Evolutionary conservation across 1,284 basidiomycete species (phyloP).

Genomic region (Ceratobasidium sp.): DNA sequence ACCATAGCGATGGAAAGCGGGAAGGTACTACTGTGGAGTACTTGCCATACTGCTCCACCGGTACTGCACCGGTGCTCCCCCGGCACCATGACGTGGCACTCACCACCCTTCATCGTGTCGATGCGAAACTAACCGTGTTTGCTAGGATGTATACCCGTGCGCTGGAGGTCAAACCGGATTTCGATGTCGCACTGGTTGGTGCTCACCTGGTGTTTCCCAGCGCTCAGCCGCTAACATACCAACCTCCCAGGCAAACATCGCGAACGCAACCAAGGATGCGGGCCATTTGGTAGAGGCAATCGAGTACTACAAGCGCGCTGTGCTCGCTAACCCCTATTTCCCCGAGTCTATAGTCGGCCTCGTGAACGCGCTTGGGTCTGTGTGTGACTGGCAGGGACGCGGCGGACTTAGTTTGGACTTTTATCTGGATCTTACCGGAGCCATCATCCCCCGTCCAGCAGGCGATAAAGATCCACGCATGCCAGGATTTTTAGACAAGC

Average conservation of each 20-base stretch:
- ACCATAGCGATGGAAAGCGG: not conserved
- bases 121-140: not conserved
- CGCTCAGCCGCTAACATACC: not conserved
- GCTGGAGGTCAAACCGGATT: conserved; percentile 67
- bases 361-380: conserved; percentile 65
- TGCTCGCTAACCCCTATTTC: conserved; percentile 66
- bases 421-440: conserved; percentile 23
- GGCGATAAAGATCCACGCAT: conserved; percentile 46
- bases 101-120: conserved; percentile 44
- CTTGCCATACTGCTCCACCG: conserved; percentile 2
- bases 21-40: not conserved
- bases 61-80: not conserved
- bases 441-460: conserved; percentile 18
- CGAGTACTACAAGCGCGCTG: conserved; percentile 67
- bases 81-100: not conserved
- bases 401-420: conserved; percentile 53
- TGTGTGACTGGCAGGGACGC: conserved; percentile 71
- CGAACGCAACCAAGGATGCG: conserved; percentile 48
- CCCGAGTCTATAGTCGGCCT: conserved; percentile 72
- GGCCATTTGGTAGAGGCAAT: conserved; percentile 68
- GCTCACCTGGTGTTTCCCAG: not conserved
- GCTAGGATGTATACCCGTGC: conserved; percentile 64
- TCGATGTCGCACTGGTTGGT: conserved; percentile 73
- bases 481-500: conserved; percentile 64
- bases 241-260: conserved; percentile 9